Percentiles rank a stretch among this genome's conserved stretches.
Evolutionary conservation across 2,329 filamentous ascomycete genomes (phyloP).

Genomic region (Pseudonectria buxi): DNA sequence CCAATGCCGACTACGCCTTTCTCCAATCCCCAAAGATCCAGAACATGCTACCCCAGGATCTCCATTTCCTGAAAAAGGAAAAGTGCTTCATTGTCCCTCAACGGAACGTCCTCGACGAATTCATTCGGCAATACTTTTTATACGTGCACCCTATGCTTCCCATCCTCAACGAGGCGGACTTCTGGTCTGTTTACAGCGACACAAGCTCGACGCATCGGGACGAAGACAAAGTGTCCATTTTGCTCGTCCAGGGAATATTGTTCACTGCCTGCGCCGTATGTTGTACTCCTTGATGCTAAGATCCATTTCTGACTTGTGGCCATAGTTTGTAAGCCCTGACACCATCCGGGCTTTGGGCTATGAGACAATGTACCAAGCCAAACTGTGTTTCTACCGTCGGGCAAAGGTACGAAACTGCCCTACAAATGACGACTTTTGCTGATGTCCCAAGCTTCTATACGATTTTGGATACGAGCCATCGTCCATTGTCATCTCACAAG

Average conservation of each 20-base stretch:
- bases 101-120: conserved; percentile 18
- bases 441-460: conserved; percentile 13
- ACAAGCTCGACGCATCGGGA: conserved; percentile 2
- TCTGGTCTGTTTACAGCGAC: conserved; percentile 17
- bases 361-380: conserved; percentile 16
- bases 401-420: conserved; percentile 8
- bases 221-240: conserved; percentile 12
- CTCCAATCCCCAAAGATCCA: conserved; percentile 15
- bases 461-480: conserved; percentile 20
- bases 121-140: conserved; percentile 22
- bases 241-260: conserved; percentile 16
- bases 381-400: conserved; percentile 17
- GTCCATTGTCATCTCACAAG: conserved; percentile 17
- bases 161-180: conserved; percentile 18
- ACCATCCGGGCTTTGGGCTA: conserved; percentile 15
- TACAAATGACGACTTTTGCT: not conserved
- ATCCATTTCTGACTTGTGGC: not conserved
- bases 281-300: too few relatives aligned
- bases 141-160: conserved; percentile 25
- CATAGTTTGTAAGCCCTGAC: conserved; percentile 13
- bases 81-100: conserved; percentile 21
- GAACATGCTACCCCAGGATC: conserved; percentile 16
- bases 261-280: conserved; percentile 17
- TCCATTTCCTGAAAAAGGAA: conserved; percentile 17
- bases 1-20: conserved; percentile 17